Evolutionary conservation across 192 early-diverging fungal genomes (phyloP), one percentile per base, ranked within the genome.

Genomic region (Coemansia pectinata): DNA sequence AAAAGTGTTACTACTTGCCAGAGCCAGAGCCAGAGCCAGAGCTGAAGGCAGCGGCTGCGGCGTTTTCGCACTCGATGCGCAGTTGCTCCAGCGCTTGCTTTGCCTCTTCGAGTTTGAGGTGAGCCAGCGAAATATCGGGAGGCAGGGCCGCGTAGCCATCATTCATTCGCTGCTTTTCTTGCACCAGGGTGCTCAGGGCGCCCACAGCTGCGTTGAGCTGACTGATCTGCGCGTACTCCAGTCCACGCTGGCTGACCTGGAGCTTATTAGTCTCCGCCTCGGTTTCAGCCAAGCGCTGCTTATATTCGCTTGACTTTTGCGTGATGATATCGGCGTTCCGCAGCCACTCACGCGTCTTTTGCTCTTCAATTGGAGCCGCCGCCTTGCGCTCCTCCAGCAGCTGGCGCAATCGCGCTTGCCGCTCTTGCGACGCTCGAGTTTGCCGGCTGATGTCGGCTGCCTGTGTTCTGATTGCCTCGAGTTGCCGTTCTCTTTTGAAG

Each of bases 321-420:
- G 34, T 48, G 2, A 85, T 64, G 5, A 85, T 66, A 17, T 66
- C 55, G 1, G 79, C 65, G 41, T 85, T 85, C 17, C 78, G 67
- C 63, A 57, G 38, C 84, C 84, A 85, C 44, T 85, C 84, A 3
- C 76, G 60, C 1, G 75, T 69, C 68, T 85, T 85, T 41, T 81
- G 78, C 55, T 79, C 70, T 50, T 85, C 84, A 11, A 77, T 52
- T 8, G 70, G 63, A 1, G 69, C 69, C 5, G 55, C 67, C 14
- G 9, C n/a, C 10, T 11, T 17, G 4, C 75, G 66, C 10, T 65
- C 23, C 9, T 70, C 73, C 14, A 85, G 60, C 42, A 78, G 19
- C 27, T 34, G 44, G 14, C 53, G 67, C 17, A 81, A 39, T 27
- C 45, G 58, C 25, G 44, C 25, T 27, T 73, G 74, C 39, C 79